Evolutionary conservation across 306 rosid genomes (phyloP), one percentile per base, ranked within the genome.

Genomic region (Prunus fruticosa): DNA sequence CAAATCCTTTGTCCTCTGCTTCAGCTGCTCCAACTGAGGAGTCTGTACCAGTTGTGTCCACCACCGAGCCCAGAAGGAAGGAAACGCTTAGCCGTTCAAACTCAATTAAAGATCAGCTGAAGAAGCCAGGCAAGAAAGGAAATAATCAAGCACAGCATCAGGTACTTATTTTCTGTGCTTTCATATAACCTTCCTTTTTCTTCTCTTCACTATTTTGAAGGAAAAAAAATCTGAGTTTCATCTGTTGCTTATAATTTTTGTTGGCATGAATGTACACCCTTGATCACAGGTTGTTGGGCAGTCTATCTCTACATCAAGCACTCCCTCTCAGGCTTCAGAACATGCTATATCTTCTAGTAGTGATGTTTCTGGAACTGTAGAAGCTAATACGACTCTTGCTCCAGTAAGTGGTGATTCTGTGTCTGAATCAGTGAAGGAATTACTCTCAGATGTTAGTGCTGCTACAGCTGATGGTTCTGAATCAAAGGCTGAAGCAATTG

Each of bases 21-120:
- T 69, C 82, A 8, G 61, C 76, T 82, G 71, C 76, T 19, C 56
- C 62, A 72, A 28, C 67, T 12, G 93, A 71, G 64, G 91, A 87
- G 62, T 70, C 86, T 76, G 79, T 75, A 68, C 67, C 82, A 23
- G 82, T 63, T 84, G 78, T 74, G 67, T 57, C 78, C 43, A 71
- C 56, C 76, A 78, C 74, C 81, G 93, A 92, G 76, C 80, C 82
- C 54, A 87, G 82, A 64, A 75, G 50, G 64, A 80, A 76, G 72
- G 97, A 92, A 79, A 78, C 84, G 34, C 80, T 89, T 74, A 79
- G 82, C 18, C 84, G 82, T 77, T 87, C 97, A 12, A 87, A 87
- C 86, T 86, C 91, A 67, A 72, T 85, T 57, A 87, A 85, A 78
- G 97, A 96, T 76, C 84, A 86, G 77, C 88, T 84, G 76, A 93